These are phyloP conservation scores for Aspergillus fructus DNA, from an alignment of 2,329 filamentous ascomycete species.

Conservation along the genomic window DNA sequence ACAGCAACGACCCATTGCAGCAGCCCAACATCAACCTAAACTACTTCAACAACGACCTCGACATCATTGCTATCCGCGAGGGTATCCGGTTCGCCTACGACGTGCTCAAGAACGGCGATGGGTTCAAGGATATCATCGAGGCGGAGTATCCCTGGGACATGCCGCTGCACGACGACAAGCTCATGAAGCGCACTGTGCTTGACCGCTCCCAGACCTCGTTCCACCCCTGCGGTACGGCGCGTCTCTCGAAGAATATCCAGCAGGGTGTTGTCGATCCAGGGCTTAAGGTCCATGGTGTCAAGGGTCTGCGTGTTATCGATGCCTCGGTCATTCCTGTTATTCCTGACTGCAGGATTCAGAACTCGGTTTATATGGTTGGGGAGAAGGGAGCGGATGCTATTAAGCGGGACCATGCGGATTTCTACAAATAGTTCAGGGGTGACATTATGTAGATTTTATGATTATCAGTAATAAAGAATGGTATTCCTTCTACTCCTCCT, in stretches of 20 bases:
- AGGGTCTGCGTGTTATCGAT: conserved; percentile 56
- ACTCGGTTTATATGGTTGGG: conserved; percentile 60
- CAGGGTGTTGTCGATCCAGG: conserved; percentile 33
- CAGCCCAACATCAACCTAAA: conserved; percentile 43
- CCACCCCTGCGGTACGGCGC: conserved; percentile 54
- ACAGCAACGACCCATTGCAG: conserved; percentile 36
- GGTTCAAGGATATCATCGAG: conserved; percentile 47
- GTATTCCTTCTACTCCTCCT: no score
- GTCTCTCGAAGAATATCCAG: conserved; percentile 51
- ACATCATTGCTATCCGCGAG: conserved; percentile 59
- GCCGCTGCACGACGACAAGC: conserved; percentile 55
- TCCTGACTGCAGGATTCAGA: conserved; percentile 59
- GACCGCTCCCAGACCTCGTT: conserved; percentile 45
- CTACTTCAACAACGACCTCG: conserved; percentile 49
- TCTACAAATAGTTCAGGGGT: conserved; percentile 14
- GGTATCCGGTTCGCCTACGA: conserved; percentile 57
- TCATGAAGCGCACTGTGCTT: conserved; percentile 57
- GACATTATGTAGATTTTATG: no score
- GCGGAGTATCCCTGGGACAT: conserved; percentile 60
- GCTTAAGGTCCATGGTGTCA: conserved; percentile 55
- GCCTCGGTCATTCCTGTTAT: conserved; percentile 57
- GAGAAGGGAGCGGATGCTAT: conserved; percentile 46
- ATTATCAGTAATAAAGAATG: no score
- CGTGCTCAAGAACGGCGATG: conserved; percentile 56
- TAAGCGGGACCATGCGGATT: conserved; percentile 24